These are phyloP conservation scores for Turnera subulata DNA, from an alignment of 345 rosid genomes.

Conservation along the genomic window DNA sequence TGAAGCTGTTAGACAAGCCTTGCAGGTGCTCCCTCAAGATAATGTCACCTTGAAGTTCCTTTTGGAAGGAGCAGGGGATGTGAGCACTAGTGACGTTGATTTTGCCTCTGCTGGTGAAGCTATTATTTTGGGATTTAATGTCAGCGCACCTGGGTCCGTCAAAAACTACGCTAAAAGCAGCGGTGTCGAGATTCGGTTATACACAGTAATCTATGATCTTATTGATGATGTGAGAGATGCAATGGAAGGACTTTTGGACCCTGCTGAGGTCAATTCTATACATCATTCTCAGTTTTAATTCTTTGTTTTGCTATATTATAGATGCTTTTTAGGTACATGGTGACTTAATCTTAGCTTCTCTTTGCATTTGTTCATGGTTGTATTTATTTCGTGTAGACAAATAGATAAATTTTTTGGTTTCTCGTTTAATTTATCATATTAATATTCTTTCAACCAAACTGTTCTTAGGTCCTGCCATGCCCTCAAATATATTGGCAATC, in stretches of 20 bases:
- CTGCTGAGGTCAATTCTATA: slow-evolving; percentile 61
- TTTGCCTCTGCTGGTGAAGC: slow-evolving; percentile 90
- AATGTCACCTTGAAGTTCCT: slow-evolving; percentile 89
- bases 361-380: too few species aligned
- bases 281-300: neutral
- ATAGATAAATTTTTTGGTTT: neutral
- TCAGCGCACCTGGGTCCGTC: slow-evolving; percentile 69
- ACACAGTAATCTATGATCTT: slow-evolving; percentile 90
- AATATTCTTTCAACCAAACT: too few species aligned
- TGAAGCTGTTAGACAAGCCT: slow-evolving; percentile 92
- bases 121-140: slow-evolving; percentile 82
- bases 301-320: neutral
- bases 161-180: slow-evolving; percentile 77
- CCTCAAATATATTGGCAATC: too few species aligned
- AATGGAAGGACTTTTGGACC: slow-evolving; percentile 96
- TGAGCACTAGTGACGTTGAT: slow-evolving; percentile 86
- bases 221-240: slow-evolving; percentile 90
- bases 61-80: slow-evolving; percentile 87
- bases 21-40: slow-evolving; percentile 86
- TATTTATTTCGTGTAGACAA: too few species aligned
- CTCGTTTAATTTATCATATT: too few species aligned
- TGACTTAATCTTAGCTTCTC: too few species aligned
- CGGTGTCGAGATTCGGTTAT: slow-evolving; percentile 90
- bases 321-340: neutral
- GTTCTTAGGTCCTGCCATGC: too few species aligned